phyloP scores from a whole-genome alignment of 2,329 filamentous ascomycete genomes.

The Lachnellula subtilissima region DNA sequence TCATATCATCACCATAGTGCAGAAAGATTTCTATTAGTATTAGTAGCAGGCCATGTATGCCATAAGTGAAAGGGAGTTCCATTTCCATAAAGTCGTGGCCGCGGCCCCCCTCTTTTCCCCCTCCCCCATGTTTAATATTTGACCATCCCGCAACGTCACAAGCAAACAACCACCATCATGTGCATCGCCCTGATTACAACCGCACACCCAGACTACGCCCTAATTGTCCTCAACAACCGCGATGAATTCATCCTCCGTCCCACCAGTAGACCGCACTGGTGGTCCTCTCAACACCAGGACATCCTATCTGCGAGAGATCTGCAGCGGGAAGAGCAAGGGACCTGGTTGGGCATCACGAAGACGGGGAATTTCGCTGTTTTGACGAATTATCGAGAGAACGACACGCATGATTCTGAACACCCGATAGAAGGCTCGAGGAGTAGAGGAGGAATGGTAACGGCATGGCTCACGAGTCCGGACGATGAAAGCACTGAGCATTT shows the following conservation, averaged over 20 bases:
- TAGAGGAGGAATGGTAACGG: constrained; percentile 59
- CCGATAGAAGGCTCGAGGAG: constrained; percentile 52
- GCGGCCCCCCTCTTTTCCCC: too few species aligned
- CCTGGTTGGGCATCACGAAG: constrained; percentile 61
- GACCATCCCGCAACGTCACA: too few species aligned
- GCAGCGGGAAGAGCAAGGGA: constrained; percentile 56
- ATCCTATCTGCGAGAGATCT: constrained; percentile 59
- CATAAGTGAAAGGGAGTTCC: too few species aligned
- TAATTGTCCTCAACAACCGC: constrained; percentile 73
- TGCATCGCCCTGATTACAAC: constrained; percentile 75
- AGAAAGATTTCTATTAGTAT: too few species aligned
- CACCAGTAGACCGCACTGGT: constrained; percentile 61
- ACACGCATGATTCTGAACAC: constrained; percentile 44
- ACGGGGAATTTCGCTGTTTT: constrained; percentile 57
- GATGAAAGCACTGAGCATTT: constrained; percentile 46
- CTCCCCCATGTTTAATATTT: too few species aligned
- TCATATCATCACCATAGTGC: too few species aligned
- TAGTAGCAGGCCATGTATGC: too few species aligned
- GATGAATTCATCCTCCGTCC: constrained; percentile 67
- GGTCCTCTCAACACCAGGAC: constrained; percentile 34
- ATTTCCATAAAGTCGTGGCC: too few species aligned
- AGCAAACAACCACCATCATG: constrained; percentile 43
- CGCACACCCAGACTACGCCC: constrained; percentile 67
- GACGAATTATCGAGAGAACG: constrained; percentile 61
- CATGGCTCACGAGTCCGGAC: constrained; percentile 51